Conservation (phyloP, 1,284 basidiomycete species). For the Peniophora sp. region DNA sequence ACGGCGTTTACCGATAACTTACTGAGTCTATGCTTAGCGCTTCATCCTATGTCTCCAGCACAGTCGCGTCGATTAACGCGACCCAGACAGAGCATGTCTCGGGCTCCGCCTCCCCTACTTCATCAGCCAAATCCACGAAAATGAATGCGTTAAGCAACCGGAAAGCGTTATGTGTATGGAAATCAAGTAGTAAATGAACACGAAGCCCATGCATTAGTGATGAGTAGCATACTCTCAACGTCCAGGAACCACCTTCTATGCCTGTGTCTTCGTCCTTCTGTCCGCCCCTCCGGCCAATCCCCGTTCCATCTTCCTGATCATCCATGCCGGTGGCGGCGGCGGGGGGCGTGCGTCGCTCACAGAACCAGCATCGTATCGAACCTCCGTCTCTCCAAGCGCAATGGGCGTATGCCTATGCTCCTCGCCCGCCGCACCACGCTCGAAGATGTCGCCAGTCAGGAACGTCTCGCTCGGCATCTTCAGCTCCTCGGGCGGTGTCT, state of each 20-base stretch:
- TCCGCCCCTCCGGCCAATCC: background rate
- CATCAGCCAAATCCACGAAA: too few species aligned
- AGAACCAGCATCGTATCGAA: constrained; percentile 51
- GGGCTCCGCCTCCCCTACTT: too few species aligned
- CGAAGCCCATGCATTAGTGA: too few species aligned
- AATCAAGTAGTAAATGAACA: too few species aligned
- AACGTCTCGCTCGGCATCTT: constrained; percentile 69
- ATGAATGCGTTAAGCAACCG: too few species aligned
- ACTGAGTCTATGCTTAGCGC: too few species aligned
- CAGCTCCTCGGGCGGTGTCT: constrained; percentile 56
- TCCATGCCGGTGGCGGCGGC: background rate
- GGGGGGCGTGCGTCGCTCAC: background rate
- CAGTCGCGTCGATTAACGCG: too few species aligned
- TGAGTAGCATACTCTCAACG: too few species aligned
- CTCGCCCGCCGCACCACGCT: constrained; percentile 14
- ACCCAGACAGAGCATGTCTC: too few species aligned
- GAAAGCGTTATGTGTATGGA: too few species aligned
- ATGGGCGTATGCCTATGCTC: constrained; percentile 44
- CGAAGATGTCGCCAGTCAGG: constrained; percentile 43
- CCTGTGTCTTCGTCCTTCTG: background rate
- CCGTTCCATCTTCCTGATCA: background rate
- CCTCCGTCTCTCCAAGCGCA: constrained; percentile 51
- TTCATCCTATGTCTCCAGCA: too few species aligned
- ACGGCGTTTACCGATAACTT: too few species aligned
- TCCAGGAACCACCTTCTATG: background rate